Percentiles rank a stretch among this genome's conserved stretches.
phyloP scores from a whole-genome alignment of 2,329 filamentous ascomycete species.

The Thelonectria blattea region DNA sequence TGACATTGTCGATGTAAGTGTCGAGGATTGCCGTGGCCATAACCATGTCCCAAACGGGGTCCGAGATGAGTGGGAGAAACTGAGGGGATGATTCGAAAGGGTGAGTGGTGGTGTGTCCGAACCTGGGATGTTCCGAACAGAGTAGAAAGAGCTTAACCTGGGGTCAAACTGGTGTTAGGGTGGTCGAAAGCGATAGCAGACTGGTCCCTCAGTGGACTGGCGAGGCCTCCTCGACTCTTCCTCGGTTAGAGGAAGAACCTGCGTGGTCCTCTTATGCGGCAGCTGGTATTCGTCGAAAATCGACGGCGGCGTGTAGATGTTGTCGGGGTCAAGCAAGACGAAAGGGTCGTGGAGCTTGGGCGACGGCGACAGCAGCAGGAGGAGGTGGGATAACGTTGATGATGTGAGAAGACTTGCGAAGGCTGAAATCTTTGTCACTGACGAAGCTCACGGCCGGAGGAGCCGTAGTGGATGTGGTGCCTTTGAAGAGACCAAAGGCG shows the following conservation, averaged over 20 bases:
- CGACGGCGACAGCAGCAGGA: constrained; percentile 54
- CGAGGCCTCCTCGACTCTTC: constrained; percentile 99
- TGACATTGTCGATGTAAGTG: constrained; percentile 56
- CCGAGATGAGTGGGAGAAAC: constrained; percentile 25
- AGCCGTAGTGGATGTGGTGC: constrained; percentile 66
- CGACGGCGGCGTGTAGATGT: constrained; percentile 57
- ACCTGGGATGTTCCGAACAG: background rate
- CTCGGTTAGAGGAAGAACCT: constrained; percentile 99
- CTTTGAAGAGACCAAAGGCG: constrained; percentile 74
- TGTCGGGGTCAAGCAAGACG: constrained; percentile 57
- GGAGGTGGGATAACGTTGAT: constrained; percentile 67
- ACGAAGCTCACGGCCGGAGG: constrained; percentile 64
- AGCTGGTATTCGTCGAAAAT: constrained; percentile 77
- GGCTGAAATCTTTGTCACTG: constrained; percentile 74
- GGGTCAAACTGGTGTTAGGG: constrained; percentile 72
- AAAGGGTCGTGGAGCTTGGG: constrained; percentile 57
- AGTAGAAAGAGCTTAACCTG: constrained; percentile 27
- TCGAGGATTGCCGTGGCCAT: constrained; percentile 68
- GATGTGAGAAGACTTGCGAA: constrained; percentile 68
- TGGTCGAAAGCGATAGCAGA: constrained; percentile 93
- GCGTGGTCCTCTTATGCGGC: constrained; percentile 99
- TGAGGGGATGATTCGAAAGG: constrained; percentile 24
- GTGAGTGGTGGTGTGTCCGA: background rate
- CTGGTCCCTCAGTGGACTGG: constrained; percentile 88
- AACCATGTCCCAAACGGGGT: constrained; percentile 63